A percentile compares a stretch with the other conserved stretches of the same genome.
These are phyloP conservation scores for Myriosclerotinia curreyana DNA, from an alignment of 2,329 filamentous ascomycete species.

Conservation along the genomic window DNA sequence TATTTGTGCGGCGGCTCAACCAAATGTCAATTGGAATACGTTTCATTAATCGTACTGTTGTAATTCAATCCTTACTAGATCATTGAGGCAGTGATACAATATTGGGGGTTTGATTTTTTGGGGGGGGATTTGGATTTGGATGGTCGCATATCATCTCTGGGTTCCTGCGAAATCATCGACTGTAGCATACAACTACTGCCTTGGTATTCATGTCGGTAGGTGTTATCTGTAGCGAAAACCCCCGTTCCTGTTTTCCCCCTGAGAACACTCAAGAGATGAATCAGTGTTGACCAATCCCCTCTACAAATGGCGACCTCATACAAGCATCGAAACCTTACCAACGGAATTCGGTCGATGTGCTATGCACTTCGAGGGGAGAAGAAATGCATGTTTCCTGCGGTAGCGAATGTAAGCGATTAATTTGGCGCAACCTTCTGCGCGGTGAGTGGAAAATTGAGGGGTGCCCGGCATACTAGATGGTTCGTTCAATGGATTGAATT, in stretches of 20 bases:
- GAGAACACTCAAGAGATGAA: not conserved
- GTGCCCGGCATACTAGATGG: not conserved
- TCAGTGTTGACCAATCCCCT: not conserved
- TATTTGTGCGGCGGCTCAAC: not conserved
- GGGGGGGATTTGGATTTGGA: no score
- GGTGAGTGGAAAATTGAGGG: not conserved
- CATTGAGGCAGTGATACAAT: not conserved
- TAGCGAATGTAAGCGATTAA: not conserved
- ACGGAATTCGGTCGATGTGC: not conserved
- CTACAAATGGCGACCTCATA: not conserved
- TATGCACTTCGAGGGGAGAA: not conserved
- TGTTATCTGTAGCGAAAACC: not conserved
- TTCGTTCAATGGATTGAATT: not conserved
- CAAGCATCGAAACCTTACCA: not conserved
- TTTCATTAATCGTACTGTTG: not conserved
- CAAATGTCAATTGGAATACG: no score
- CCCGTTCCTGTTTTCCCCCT: not conserved
- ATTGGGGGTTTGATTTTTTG: no score
- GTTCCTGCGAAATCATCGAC: not conserved
- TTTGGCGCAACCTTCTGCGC: not conserved
- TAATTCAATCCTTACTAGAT: not conserved
- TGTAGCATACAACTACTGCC: not conserved
- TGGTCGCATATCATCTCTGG: not conserved
- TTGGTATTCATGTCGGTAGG: not conserved
- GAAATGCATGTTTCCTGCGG: not conserved